These are phyloP conservation scores for Musa troglodytarum DNA, from an alignment of 176 grass and related monocot genomes.

Conservation along the genomic window DNA sequence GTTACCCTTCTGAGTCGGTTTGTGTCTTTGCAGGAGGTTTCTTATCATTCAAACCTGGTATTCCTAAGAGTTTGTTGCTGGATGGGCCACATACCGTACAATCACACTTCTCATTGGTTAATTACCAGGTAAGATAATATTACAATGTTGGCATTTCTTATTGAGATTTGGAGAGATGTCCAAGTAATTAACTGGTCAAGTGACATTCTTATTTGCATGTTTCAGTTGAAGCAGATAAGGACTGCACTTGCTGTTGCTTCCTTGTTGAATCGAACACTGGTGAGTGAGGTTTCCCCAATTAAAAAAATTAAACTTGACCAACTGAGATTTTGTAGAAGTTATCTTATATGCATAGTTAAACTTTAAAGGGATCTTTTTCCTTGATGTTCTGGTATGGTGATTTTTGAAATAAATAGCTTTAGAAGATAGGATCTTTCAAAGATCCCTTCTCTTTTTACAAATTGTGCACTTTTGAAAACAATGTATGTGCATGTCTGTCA, in stretches of 20 bases:
- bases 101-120: conserved; percentile 76
- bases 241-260: conserved; percentile 68
- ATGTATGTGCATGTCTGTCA: too few relatives aligned
- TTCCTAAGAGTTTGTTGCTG: conserved; percentile 70
- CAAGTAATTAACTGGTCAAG: not conserved
- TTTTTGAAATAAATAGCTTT: too few relatives aligned
- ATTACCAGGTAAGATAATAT: conserved; percentile 56
- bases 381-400: too few relatives aligned
- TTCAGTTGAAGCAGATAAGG: conserved; percentile 84
- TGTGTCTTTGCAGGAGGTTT: conserved; percentile 49
- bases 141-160: not conserved
- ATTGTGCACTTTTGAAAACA: too few relatives aligned
- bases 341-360: conserved; percentile 7
- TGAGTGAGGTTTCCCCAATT: conserved; percentile 39
- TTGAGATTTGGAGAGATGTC: not conserved
- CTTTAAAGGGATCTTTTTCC: too few relatives aligned
- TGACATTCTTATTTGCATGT: conserved; percentile 14
- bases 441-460: too few relatives aligned
- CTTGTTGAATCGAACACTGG: conserved; percentile 59
- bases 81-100: conserved; percentile 64
- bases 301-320: conserved; percentile 10
- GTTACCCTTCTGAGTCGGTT: not conserved
- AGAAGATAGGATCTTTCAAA: too few relatives aligned
- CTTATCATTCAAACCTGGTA: conserved; percentile 74
- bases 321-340: not conserved